phyloP scores from a whole-genome alignment of 176 grass and related monocot species.

The Luzula sylvatica region DNA sequence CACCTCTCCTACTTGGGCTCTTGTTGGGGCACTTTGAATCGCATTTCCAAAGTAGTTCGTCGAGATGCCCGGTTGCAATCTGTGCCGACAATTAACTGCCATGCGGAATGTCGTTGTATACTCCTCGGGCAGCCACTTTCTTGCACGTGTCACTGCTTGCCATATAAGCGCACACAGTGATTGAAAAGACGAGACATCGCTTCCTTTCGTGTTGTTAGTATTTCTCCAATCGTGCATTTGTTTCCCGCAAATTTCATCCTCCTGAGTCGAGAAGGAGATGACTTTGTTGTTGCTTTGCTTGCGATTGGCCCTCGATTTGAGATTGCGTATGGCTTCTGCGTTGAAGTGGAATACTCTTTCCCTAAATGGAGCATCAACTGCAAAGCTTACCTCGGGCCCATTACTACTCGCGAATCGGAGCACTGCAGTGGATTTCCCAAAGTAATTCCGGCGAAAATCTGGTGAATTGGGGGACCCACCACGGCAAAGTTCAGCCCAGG shows the following conservation, averaged over 20 bases:
- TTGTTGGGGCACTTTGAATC: conserved; percentile 79
- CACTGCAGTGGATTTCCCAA: conserved; percentile 64
- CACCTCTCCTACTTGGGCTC: conserved; percentile 58
- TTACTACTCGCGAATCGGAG: conserved; percentile 52
- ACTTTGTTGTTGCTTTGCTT: not conserved
- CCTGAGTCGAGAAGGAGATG: not conserved
- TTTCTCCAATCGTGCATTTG: conserved; percentile 50
- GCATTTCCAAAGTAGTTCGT: conserved; percentile 87
- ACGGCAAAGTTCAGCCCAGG: conserved; percentile 70
- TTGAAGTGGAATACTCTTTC: conserved; percentile 87
- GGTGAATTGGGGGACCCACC: conserved; percentile 41
- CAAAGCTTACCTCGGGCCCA: conserved; percentile 66
- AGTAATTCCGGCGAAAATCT: conserved; percentile 67
- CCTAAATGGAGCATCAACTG: conserved; percentile 50
- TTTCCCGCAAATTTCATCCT: conserved; percentile 75
- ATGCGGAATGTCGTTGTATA: conserved; percentile 66
- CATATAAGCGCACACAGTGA: conserved; percentile 75
- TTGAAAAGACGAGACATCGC: conserved; percentile 80
- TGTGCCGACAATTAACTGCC: conserved; percentile 93
- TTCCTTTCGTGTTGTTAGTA: not conserved
- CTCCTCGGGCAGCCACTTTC: conserved; percentile 35
- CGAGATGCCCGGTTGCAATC: conserved; percentile 47
- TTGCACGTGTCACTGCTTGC: conserved; percentile 57
- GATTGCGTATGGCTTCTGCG: conserved; percentile 35
- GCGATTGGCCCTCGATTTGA: conserved; percentile 57